Evolutionary conservation across 352 stramenopile genomes (phyloP).

Genomic region (Phytophthora citricola): DNA sequence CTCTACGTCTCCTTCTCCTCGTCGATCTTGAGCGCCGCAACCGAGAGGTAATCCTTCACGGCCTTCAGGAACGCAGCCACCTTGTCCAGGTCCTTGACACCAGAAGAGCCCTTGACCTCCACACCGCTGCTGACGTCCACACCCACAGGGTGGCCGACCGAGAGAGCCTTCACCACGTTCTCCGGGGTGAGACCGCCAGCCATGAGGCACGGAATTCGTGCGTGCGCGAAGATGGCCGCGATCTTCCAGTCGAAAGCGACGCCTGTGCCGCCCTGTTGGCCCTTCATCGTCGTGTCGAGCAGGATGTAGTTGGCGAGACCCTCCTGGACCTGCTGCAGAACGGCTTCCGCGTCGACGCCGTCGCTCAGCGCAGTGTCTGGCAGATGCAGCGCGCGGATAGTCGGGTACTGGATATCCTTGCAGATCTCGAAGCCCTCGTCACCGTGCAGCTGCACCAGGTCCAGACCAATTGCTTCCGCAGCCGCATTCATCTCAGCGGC

Average conservation of each 20-base stretch:
- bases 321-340: constrained; percentile 69
- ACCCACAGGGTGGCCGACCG: constrained; percentile 83
- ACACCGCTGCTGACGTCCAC: constrained; percentile 97
- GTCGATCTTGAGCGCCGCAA: constrained; percentile 70
- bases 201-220: constrained; percentile 95
- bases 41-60: constrained; percentile 64
- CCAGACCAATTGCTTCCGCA: constrained; percentile 91
- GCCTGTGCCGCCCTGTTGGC: constrained; percentile 92
- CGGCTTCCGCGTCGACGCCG: constrained; percentile 75
- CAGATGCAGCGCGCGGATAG: constrained; percentile 94
- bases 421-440: constrained; percentile 93
- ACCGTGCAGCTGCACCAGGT: constrained; percentile 98
- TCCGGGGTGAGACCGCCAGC: constrained; percentile 95
- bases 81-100: constrained; percentile 74
- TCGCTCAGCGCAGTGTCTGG: constrained; percentile 83
- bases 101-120: constrained; percentile 81
- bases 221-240: constrained; percentile 88
- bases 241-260: constrained; percentile 97
- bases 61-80: constrained; percentile 67
- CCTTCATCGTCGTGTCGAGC: constrained; percentile 97
- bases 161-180: constrained; percentile 94
- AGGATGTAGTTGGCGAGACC: constrained; percentile 91
- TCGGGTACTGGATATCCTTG: constrained; percentile 87
- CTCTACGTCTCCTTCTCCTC: constrained; percentile 55
- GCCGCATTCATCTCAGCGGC: constrained; percentile 92